Evolutionary conservation across 495 filamentous ascomycete species (phyloP).

Genomic region (Neurospora intermedia): DNA sequence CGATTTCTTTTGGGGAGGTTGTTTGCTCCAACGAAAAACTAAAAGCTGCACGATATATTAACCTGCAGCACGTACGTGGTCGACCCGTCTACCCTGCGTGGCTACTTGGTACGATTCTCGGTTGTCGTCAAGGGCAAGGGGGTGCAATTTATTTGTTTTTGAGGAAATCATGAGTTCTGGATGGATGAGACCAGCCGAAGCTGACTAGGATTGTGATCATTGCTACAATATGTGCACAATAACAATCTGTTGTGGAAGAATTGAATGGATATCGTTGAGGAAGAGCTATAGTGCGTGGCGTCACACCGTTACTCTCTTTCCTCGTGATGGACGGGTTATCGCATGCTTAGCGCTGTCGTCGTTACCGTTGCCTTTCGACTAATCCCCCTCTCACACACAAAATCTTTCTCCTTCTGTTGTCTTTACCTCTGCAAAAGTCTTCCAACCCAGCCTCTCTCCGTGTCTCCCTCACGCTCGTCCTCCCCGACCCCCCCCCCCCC

Average conservation of each 20-base stretch:
- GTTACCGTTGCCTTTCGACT: background rate
- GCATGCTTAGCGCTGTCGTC: background rate
- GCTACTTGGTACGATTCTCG: background rate
- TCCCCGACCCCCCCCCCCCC: background rate
- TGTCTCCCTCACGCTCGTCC: background rate
- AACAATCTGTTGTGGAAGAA: background rate
- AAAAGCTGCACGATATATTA: slow-evolving; percentile 17
- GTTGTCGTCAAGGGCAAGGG: background rate
- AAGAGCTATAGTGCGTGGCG: background rate
- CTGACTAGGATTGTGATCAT: background rate
- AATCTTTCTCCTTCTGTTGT: background rate
- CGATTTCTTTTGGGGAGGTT: background rate
- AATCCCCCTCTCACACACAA: background rate
- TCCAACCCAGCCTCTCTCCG: background rate
- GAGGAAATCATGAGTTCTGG: background rate
- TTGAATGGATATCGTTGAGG: background rate
- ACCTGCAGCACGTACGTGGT: slow-evolving; percentile 5
- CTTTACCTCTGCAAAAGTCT: background rate
- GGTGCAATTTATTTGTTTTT: background rate
- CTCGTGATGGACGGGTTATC: background rate
- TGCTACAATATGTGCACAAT: background rate
- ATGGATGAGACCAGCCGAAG: background rate
- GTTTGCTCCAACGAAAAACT: slow-evolving; percentile 8
- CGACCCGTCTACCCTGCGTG: background rate
- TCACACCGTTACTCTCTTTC: background rate